These are phyloP conservation scores for Biscutella laevigata DNA, from an alignment of 441 rosid genomes.

Conservation along the genomic window DNA sequence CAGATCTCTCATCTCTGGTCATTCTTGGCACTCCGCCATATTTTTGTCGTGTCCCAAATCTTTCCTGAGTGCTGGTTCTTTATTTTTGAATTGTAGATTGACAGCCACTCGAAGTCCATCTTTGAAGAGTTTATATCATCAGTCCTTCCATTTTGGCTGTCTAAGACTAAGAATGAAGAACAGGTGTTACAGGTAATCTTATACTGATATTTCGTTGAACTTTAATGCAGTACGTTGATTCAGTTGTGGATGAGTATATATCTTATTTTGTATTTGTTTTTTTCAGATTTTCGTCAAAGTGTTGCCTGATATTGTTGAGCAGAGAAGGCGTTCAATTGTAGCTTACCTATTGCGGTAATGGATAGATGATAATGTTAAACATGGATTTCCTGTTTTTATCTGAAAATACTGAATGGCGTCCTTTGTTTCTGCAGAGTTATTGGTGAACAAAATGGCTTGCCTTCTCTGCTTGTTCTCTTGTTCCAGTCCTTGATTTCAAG, in stretches of 20 bases:
- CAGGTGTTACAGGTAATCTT: slow-evolving; percentile 65
- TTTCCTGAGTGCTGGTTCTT: slow-evolving; percentile 14
- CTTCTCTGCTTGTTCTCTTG: slow-evolving; percentile 68
- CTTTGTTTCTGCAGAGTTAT: slow-evolving; percentile 48
- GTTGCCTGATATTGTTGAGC: slow-evolving; percentile 72
- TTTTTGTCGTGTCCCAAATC: neutral
- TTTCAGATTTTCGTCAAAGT: slow-evolving; percentile 72
- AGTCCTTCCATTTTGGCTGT: slow-evolving; percentile 81
- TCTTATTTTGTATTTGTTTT: slow-evolving; percentile 14
- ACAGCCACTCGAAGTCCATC: slow-evolving; percentile 64
- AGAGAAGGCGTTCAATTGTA: slow-evolving; percentile 75
- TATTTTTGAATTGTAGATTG: slow-evolving; percentile 41
- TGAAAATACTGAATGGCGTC: slow-evolving; percentile 13
- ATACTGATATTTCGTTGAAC: slow-evolving; percentile 2
- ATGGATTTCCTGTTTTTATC: neutral
- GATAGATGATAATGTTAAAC: too few species aligned
- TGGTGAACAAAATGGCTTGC: slow-evolving; percentile 76
- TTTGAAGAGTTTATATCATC: slow-evolving; percentile 81
- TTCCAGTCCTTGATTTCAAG: slow-evolving; percentile 57
- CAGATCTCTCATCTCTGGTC: slow-evolving; percentile 2
- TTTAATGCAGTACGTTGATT: slow-evolving; percentile 1
- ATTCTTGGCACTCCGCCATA: neutral
- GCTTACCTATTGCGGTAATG: slow-evolving; percentile 72
- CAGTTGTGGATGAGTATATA: slow-evolving; percentile 5
- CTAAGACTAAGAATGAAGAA: slow-evolving; percentile 45